Base-by-base conservation (phyloP, 768 basidiomycete genomes). In the Coprinopsis cinerea region DNA sequence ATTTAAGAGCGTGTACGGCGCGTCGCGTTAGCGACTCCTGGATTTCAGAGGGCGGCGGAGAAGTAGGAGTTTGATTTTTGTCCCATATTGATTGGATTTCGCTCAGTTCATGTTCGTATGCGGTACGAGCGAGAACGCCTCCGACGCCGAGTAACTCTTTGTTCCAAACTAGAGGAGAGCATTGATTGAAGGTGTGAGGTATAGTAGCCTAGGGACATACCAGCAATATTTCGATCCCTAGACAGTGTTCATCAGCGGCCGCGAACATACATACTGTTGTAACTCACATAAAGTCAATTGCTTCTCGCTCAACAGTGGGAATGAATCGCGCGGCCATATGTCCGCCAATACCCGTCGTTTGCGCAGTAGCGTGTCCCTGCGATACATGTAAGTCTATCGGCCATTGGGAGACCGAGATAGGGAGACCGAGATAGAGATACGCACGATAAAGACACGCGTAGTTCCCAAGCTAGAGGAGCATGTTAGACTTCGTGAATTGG, bases 221-320 rank as follows among this genome's bases (percentile, higher is more conserved):
- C 67, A 18, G 84, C 82, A 22, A 90, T 90, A 61, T 88, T 84
- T 40, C 83, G 81, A 64, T 95, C 92, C 60, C 88, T 91, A 6
- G 18, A 35, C 49, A 36, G 24, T 32, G 2, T 47, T 50, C 9
- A 44, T 32, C 32, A 39, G 11, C 14, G 23, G 22, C 40, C 41
- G 30, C 30, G 30, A n/a, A 34, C 30, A 22, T 30, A 26, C 22
- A 18, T 44, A 22, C 17, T 46, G 25, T 22, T 10, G 24, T 5
- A 23, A 25, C 82, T 65, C 59, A 89, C 85, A 92, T 85, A 25
- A 94, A 71, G 65, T 91, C 92, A 54, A 94, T 86, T 0, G 87
- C 88, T 67, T 98, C 95, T 53, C 95, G 79, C 64, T 98, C 95
- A 6, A 98, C 94, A 0, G 94, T 97, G 9, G 92, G 90, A 49